A percentile compares a stretch with the other conserved stretches of the same genome.
phyloP scores from a whole-genome alignment of 148 eudicot species.

The Euryodendron excelsum region DNA sequence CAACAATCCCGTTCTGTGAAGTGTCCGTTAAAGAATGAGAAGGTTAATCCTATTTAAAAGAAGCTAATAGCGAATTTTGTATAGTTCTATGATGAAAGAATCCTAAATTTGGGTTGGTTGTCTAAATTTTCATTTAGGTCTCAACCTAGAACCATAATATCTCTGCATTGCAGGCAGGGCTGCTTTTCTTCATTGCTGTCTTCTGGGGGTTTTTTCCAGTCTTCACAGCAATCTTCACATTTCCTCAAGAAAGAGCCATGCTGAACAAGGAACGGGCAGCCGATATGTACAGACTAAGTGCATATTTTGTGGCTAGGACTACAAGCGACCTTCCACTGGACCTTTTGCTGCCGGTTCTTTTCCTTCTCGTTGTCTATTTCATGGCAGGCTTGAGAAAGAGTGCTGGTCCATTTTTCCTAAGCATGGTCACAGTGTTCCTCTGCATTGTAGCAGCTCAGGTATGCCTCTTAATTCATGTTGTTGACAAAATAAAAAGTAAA shows the following conservation, averaged over 20 bases:
- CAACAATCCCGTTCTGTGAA: neutral
- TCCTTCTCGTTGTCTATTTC: constrained; percentile 80
- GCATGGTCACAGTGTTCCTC: constrained; percentile 69
- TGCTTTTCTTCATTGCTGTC: constrained; percentile 83
- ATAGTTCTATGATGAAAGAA: neutral
- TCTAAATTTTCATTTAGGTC: neutral
- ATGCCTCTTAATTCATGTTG: constrained; percentile 6
- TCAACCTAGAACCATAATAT: neutral
- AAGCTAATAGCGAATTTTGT: neutral
- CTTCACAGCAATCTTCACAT: constrained; percentile 89
- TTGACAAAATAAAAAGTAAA: neutral
- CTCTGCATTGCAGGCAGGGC: constrained; percentile 61
- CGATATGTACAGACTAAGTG: constrained; percentile 93
- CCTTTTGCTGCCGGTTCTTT: constrained; percentile 71
- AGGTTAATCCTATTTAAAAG: neutral
- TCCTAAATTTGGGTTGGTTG: neutral
- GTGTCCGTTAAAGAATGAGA: neutral
- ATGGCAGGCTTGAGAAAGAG: constrained; percentile 81
- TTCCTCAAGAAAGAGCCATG: constrained; percentile 97
- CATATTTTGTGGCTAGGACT: constrained; percentile 85
- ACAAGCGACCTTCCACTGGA: constrained; percentile 88
- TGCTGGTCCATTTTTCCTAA: constrained; percentile 63
- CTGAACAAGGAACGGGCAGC: constrained; percentile 84
- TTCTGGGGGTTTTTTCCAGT: constrained; percentile 98
- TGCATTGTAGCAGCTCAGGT: constrained; percentile 77